phyloP scores from a whole-genome alignment of 2,329 filamentous ascomycete species.

The Intubia oerlemansii region DNA sequence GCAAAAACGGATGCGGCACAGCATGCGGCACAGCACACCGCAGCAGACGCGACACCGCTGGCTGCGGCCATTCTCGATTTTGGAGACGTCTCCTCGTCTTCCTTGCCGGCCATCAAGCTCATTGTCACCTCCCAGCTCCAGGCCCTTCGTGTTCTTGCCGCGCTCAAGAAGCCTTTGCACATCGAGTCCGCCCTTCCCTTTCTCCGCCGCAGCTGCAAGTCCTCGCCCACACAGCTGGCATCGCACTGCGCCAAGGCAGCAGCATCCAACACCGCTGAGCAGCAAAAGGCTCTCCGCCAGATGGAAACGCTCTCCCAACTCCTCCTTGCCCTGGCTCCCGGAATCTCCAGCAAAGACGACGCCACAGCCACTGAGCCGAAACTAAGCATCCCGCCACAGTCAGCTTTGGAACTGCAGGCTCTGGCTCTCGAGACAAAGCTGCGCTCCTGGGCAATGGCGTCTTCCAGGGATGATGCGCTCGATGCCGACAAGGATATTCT shows the following conservation, averaged over 20 bases:
- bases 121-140: constrained; percentile 44
- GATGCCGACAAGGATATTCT: constrained; percentile 42
- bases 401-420: constrained; percentile 40
- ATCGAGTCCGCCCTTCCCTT: constrained; percentile 35
- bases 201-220: constrained; percentile 27
- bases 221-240: constrained; percentile 38
- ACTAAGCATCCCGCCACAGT: constrained; percentile 31
- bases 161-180: constrained; percentile 33
- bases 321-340: constrained; percentile 44
- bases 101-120: constrained; percentile 25
- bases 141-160: constrained; percentile 38
- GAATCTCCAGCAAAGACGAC: constrained; percentile 43
- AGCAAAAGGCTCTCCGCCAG: constrained; percentile 38
- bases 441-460: constrained; percentile 43
- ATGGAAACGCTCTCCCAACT: constrained; percentile 44
- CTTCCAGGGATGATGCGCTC: constrained; percentile 24
- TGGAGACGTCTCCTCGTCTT: constrained; percentile 17
- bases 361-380: constrained; percentile 27
- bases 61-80: constrained; percentile 52
- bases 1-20: constrained; percentile 14
- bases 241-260: constrained; percentile 18
- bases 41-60: constrained; percentile 11
- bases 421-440: constrained; percentile 39
- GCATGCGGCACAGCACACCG: constrained; percentile 3
- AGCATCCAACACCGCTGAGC: constrained; percentile 18